Conservation (phyloP, 1,284 basidiomycete genomes). For the Vanrija pseudolonga region DNA sequence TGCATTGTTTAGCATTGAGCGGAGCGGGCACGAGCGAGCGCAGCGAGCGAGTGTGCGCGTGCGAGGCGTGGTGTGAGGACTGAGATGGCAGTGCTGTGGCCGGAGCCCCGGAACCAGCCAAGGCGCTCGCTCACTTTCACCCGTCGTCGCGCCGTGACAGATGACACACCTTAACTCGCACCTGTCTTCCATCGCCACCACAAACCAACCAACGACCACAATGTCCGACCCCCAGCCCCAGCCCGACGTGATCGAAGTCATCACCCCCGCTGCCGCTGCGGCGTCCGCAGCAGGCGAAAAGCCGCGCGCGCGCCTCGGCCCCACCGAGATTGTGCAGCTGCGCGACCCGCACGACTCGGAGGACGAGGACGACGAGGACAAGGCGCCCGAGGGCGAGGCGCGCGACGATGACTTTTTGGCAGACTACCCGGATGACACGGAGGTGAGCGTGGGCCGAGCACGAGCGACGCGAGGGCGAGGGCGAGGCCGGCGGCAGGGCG, state of each 20-base stretch:
- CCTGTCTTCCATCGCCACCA: too few species aligned
- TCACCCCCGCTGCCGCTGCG: not conserved
- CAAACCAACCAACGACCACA: not conserved
- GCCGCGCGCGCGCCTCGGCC: conserved; percentile 36
- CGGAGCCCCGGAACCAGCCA: too few species aligned
- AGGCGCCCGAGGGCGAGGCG: conserved; percentile 15
- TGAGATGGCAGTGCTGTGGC: too few species aligned
- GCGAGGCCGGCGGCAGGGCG: not conserved
- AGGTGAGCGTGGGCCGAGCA: conserved; percentile 52
- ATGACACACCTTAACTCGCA: not conserved
- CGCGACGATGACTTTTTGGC: conserved; percentile 51
- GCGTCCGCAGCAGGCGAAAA: conserved; percentile 13
- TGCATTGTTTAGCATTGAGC: not conserved
- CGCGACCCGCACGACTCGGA: conserved; percentile 28
- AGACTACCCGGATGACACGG: conserved; percentile 59
- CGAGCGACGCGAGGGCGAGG: not conserved
- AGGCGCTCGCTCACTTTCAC: too few species aligned
- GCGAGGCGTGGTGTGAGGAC: too few species aligned
- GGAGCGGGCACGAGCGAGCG: not conserved
- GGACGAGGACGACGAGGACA: conserved; percentile 24
- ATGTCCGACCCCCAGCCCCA: not conserved
- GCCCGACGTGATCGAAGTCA: not conserved
- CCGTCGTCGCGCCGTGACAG: too few species aligned
- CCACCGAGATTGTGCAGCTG: conserved; percentile 33
- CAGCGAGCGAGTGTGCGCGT: too few species aligned